Evolutionary conservation across 306 rosid species (phyloP).

Genomic region (Quercus alba): DNA sequence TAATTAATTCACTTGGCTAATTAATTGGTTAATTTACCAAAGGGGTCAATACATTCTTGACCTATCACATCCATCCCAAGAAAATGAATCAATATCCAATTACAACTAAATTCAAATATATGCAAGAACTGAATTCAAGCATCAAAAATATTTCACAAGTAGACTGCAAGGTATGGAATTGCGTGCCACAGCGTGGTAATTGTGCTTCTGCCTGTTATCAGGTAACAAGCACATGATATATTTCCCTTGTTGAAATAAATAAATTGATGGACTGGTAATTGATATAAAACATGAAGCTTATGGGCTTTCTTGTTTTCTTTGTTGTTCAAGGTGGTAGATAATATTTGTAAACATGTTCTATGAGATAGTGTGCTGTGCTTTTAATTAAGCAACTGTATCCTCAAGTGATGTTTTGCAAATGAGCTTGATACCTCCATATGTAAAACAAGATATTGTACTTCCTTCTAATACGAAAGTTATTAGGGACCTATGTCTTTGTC

Average conservation of each 20-base stretch:
- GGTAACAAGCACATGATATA: not conserved
- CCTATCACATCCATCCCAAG: not conserved
- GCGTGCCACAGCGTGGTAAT: not conserved
- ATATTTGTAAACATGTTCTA: too few species aligned
- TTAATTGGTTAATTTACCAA: too few species aligned
- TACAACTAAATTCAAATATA: not conserved
- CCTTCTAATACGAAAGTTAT: conserved; percentile 51
- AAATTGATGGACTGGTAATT: not conserved
- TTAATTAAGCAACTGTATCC: not conserved
- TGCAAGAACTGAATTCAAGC: not conserved
- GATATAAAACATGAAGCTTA: not conserved
- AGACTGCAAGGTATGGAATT: not conserved
- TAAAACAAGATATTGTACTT: conserved; percentile 64
- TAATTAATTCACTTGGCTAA: too few species aligned
- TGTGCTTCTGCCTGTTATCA: not conserved
- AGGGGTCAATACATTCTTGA: too few species aligned
- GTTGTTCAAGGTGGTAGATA: not conserved
- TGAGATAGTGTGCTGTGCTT: not conserved
- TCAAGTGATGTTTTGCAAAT: conserved; percentile 39
- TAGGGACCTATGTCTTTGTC: conserved; percentile 61
- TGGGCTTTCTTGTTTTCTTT: not conserved
- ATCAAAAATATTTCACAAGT: not conserved
- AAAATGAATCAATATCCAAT: not conserved
- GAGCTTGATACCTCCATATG: conserved; percentile 80
- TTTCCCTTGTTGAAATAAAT: not conserved